Evolutionary conservation across 2,329 filamentous ascomycete genomes (phyloP).

Genomic region (Exophiala alcalophila): DNA sequence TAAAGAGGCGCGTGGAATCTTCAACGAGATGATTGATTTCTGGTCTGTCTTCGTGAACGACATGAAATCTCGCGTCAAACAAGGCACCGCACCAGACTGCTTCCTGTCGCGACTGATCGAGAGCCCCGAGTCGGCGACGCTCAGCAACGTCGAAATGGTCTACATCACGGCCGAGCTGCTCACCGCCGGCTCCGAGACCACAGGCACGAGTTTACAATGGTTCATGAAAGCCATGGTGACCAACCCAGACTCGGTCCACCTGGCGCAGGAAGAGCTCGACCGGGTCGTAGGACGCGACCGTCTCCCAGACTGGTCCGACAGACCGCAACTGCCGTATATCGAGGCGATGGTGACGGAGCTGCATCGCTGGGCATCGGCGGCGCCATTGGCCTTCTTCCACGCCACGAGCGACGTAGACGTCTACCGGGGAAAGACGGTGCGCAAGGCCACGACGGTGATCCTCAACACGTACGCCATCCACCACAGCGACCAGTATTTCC

Average conservation of each 20-base stretch:
- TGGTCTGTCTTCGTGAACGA: constrained; percentile 3
- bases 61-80: constrained; percentile 4
- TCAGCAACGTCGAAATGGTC: constrained; percentile 4
- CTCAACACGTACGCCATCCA: constrained; percentile 26
- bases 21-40: constrained; percentile 2
- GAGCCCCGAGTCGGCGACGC: not conserved
- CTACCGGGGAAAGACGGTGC: constrained; percentile 48
- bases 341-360: constrained; percentile 39
- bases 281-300: constrained; percentile 38
- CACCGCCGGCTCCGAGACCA: constrained; percentile 9
- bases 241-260: constrained; percentile 47
- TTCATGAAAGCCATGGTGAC: constrained; percentile 4
- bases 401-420: constrained; percentile 44
- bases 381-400: constrained; percentile 35
- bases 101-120: constrained; percentile 6
- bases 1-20: not conserved
- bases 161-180: constrained; percentile 6
- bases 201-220: constrained; percentile 8
- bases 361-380: constrained; percentile 37
- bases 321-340: constrained; percentile 36
- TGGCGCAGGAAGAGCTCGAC: constrained; percentile 46
- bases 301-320: constrained; percentile 40
- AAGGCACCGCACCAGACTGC: constrained; percentile 10
- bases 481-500: constrained; percentile 40
- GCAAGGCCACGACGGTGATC: constrained; percentile 43